Evolutionary conservation across 2,329 filamentous ascomycete species (phyloP), one percentile per base, ranked within the genome.

Genomic region (Metarhizium robertsii): DNA sequence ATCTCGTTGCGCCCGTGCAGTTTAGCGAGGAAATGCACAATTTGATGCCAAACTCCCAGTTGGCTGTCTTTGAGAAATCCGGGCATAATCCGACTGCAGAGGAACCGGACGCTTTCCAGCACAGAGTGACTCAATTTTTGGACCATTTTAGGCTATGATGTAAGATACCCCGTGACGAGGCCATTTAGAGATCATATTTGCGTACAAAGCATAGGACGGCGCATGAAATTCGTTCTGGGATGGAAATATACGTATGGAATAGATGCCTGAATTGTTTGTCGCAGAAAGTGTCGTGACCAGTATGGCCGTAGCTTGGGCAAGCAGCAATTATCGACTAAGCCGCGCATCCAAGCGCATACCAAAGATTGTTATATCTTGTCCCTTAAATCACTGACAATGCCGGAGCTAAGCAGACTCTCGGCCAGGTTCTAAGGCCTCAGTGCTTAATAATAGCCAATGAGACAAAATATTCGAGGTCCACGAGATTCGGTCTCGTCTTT

Each of bases 21-120:
- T 62, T 62, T 13, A 55, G 59, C 5, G 56, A 61, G 36, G 61
- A 62, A 45, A 62, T 66, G 16, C 53, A 57, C 29, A 20, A 10
- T 1, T 46, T 55, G 1, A 59, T 65, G 42, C 52, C 49, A 4
- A 54, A 52, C 13, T 60, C 58, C 38, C 58, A 64, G 53, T 51
- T 64, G 13, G 51, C 53, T 2, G 52, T 65, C 8, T 64, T 66
- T 47, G 62, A 64, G 42, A 55, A 61, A 4, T 63, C 62, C 1
- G 60, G 61, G 1, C 62, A 64, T 36, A 61, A 56, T 38, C 60
- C 63, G 13, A 49, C 60, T 1, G n/a, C 57, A 2, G 62, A 64
- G 11, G 63, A 65, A 50, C 57, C 60, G 1, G 55, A 58, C 4
- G 55, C 54, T 2, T 65, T 65, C 36, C 57, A 57, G 32, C 40